phyloP scores from a whole-genome alignment of 768 basidiomycete genomes.

The Amanita subjunquillea region DNA sequence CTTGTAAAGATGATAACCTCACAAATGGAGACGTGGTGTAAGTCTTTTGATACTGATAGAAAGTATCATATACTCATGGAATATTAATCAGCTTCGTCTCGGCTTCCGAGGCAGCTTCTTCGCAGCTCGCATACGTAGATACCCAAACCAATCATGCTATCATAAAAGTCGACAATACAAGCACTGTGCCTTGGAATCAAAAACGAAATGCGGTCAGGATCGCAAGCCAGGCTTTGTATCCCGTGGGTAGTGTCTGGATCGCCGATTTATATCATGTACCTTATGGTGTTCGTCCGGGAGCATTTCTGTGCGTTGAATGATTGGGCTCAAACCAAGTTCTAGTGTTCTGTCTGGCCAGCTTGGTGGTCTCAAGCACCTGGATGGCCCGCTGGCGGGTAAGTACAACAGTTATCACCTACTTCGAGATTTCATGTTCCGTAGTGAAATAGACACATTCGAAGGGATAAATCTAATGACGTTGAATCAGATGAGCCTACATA shows the following conservation, averaged over 20 bases:
- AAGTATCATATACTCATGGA: background rate
- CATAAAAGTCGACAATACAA: constrained; percentile 67
- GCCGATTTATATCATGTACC: constrained; percentile 58
- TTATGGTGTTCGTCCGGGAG: constrained; percentile 36
- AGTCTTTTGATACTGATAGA: background rate
- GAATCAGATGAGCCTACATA: constrained; percentile 69
- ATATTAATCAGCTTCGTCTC: constrained; percentile 35
- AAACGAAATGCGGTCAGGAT: constrained; percentile 68
- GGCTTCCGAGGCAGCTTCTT: constrained; percentile 31
- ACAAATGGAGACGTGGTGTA: background rate
- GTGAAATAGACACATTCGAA: constrained; percentile 76
- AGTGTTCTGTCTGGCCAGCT: constrained; percentile 70
- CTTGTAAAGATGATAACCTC: background rate
- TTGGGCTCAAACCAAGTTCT: background rate
- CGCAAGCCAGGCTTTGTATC: constrained; percentile 40
- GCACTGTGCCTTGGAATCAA: constrained; percentile 35
- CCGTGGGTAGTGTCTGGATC: constrained; percentile 54
- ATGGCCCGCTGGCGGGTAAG: constrained; percentile 56
- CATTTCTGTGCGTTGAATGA: background rate
- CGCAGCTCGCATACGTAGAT: constrained; percentile 54
- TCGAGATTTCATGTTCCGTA: constrained; percentile 6
- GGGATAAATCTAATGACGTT: constrained; percentile 58
- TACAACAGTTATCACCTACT: constrained; percentile 1
- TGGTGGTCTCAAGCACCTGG: constrained; percentile 46
- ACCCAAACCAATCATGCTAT: constrained; percentile 57